phyloP scores from a whole-genome alignment of 2,329 filamentous ascomycete species.

The Elsinoe australis region DNA sequence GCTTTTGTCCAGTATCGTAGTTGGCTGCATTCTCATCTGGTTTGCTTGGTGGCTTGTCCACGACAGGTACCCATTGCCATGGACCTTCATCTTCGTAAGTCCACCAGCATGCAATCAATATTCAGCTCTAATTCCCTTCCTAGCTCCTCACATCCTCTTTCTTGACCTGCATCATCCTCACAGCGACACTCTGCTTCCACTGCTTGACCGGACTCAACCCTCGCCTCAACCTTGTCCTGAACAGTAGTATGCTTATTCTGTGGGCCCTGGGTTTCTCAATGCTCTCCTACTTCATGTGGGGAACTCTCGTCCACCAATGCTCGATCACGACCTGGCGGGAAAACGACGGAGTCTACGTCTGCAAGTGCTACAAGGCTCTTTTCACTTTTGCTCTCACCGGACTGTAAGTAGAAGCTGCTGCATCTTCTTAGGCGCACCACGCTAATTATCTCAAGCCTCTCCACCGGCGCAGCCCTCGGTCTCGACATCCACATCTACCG shows the following conservation, averaged over 20 bases:
- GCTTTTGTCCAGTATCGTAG: constrained; percentile 41
- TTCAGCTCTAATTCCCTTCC: background rate
- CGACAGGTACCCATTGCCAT: constrained; percentile 48
- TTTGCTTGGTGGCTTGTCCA: constrained; percentile 49
- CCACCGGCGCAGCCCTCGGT: constrained; percentile 40
- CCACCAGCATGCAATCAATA: background rate
- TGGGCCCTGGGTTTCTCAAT: constrained; percentile 48
- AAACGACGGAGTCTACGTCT: constrained; percentile 48
- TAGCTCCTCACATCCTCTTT: constrained; percentile 47
- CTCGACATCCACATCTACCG: constrained; percentile 46
- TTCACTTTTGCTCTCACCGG: constrained; percentile 49
- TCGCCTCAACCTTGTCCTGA: constrained; percentile 43
- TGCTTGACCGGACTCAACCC: constrained; percentile 47
- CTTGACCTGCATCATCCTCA: constrained; percentile 44
- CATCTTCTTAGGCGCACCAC: background rate
- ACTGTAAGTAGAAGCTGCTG: constrained; percentile 26
- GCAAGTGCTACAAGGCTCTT: constrained; percentile 52
- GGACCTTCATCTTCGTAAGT: constrained; percentile 53
- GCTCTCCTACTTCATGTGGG: constrained; percentile 47
- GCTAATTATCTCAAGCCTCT: constrained; percentile 27
- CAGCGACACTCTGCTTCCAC: constrained; percentile 45
- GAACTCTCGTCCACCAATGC: constrained; percentile 48
- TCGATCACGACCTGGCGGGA: constrained; percentile 46
- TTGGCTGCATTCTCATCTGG: constrained; percentile 47
- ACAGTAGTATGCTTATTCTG: constrained; percentile 42